These are phyloP conservation scores for Moniliella sp. DNA, from an alignment of 1,284 basidiomycete genomes.

Conservation along the genomic window DNA sequence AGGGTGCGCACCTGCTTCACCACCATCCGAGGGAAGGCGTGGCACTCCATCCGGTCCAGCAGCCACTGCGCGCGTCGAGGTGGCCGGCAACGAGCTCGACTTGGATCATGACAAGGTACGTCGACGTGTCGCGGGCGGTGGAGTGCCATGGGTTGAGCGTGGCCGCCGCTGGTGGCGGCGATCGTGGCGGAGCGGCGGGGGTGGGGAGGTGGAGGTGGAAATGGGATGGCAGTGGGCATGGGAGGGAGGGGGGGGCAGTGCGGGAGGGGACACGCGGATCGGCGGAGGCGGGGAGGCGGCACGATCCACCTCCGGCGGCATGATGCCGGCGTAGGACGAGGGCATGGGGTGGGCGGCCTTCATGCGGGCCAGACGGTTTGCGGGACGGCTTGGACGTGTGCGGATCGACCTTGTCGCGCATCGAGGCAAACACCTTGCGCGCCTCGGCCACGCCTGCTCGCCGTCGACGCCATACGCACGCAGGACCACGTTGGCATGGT, in stretches of 20 bases:
- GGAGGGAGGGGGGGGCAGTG: no score
- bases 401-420: conserved; percentile 67
- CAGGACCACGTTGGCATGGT: conserved; percentile 80
- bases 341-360: neutral
- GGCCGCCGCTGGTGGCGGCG: no score
- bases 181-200: no score
- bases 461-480: conserved; percentile 50
- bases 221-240: no score
- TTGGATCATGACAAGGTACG: conserved; percentile 82
- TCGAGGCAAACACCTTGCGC: conserved; percentile 51
- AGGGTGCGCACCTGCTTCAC: no score
- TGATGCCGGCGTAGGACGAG: neutral
- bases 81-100: conserved; percentile 65
- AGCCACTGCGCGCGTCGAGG: conserved; percentile 50
- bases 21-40: conserved; percentile 39
- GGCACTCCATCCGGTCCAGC: conserved; percentile 51
- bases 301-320: no score
- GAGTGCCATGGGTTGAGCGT: neutral
- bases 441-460: conserved; percentile 38
- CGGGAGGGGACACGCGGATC: no score
- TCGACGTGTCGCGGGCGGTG: conserved; percentile 1
- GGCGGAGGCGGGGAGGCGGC: no score
- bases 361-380: conserved; percentile 35
- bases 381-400: conserved; percentile 48
- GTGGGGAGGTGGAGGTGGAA: no score